Evolutionary conservation across 78 protist genomes (phyloP).

Genomic region (Dictyostelium brefeldianum): DNA sequence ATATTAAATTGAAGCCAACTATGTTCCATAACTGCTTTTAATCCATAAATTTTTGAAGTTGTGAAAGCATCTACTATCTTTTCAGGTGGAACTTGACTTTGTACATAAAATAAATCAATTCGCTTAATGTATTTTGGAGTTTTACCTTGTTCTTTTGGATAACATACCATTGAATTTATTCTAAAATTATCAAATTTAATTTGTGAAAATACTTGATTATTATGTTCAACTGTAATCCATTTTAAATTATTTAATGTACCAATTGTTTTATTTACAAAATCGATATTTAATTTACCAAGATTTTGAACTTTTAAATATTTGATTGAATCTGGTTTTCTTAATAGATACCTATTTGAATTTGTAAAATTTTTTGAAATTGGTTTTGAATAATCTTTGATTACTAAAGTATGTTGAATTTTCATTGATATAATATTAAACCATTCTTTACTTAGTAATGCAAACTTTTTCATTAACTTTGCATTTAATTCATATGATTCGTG

Average conservation of each 20-base stretch:
- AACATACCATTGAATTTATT: not conserved
- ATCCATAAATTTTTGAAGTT: not conserved
- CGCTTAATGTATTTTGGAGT: not conserved
- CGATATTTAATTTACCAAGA: not conserved
- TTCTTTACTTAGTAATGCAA: not conserved
- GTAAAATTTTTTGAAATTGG: not conserved
- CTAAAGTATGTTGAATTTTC: not conserved
- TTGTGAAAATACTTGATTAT: not conserved
- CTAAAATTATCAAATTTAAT: not conserved
- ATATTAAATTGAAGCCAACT: not conserved
- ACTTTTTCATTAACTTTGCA: not conserved
- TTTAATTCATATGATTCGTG: not conserved
- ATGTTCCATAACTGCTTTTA: not conserved
- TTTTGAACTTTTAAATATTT: not conserved
- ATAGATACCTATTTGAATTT: not conserved
- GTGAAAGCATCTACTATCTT: not conserved
- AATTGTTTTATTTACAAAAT: not conserved
- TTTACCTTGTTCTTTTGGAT: too few relatives aligned
- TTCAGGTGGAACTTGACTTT: not conserved
- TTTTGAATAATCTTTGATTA: not conserved
- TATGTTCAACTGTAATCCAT: conserved; percentile 9
- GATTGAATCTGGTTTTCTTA: conserved; percentile 4
- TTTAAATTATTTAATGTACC: not conserved
- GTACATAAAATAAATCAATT: not conserved
- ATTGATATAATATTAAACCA: not conserved